Evolutionary conservation across 345 rosid species (phyloP).

Genomic region (Barbarea vulgaris): DNA sequence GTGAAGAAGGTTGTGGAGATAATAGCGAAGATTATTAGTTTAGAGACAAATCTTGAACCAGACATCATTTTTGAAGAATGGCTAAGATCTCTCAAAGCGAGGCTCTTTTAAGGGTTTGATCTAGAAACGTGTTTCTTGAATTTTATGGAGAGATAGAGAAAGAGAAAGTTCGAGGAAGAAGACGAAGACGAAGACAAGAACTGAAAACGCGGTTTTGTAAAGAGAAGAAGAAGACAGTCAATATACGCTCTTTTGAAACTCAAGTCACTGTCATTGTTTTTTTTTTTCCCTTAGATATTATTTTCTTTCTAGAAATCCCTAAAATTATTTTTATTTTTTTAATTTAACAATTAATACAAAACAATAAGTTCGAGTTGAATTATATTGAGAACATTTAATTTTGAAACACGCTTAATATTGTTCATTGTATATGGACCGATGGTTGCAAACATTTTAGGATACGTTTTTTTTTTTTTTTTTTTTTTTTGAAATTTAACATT

Average conservation of each 20-base stretch:
- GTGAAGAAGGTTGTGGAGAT: constrained; percentile 36
- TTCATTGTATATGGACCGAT: constrained; percentile 17
- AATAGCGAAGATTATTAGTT: constrained; percentile 24
- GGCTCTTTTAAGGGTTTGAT: constrained; percentile 10
- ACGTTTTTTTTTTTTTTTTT: too few species aligned
- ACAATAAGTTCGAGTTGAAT: not conserved
- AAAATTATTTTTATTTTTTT: not conserved
- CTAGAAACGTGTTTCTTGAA: constrained; percentile 1
- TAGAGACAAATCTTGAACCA: constrained; percentile 21
- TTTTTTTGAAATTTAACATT: too few species aligned
- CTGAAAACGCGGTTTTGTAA: constrained; percentile 42
- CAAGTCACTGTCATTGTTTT: constrained; percentile 27
- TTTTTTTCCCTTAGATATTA: not conserved
- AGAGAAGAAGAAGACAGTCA: constrained; percentile 25
- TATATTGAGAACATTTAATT: not conserved
- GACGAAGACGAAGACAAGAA: constrained; percentile 34
- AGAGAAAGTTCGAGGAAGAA: constrained; percentile 33
- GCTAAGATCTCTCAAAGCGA: constrained; percentile 7
- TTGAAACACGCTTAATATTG: constrained; percentile 7
- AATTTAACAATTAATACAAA: not conserved
- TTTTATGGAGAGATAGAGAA: constrained; percentile 18
- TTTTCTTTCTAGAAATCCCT: constrained; percentile 11
- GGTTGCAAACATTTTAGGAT: not conserved
- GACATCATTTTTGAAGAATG: constrained; percentile 25
- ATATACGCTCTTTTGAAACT: constrained; percentile 31